Conservation (phyloP, 2,329 filamentous ascomycete species). For the Xylariaceae sp. region DNA sequence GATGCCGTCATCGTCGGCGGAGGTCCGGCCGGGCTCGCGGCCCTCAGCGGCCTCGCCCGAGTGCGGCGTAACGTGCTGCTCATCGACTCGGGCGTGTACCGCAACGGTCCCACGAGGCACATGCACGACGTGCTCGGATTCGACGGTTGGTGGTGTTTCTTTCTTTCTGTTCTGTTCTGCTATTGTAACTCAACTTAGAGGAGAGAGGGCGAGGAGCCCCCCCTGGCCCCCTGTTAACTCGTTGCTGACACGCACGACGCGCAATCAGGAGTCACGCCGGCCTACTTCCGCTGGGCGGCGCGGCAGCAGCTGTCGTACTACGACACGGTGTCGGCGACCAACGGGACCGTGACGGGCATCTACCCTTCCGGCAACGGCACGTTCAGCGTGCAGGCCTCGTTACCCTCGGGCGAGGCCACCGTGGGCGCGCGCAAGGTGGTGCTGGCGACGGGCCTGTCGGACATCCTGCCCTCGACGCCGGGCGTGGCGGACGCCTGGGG, state of each 20-base stretch:
- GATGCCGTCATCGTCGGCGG: conserved; percentile 12
- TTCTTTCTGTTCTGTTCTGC: not conserved
- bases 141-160: conserved; percentile 37
- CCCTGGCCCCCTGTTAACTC: not conserved
- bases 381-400: conserved; percentile 36
- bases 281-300: conserved; percentile 46
- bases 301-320: conserved; percentile 46
- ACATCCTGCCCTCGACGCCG: conserved; percentile 47
- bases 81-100: conserved; percentile 51
- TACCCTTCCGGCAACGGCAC: conserved; percentile 19
- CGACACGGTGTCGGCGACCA: conserved; percentile 38
- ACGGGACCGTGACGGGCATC: conserved; percentile 44
- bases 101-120: conserved; percentile 47
- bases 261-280: conserved; percentile 41
- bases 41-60: conserved; percentile 49
- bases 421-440: conserved; percentile 47
- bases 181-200: too few relatives aligned
- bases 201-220: too few relatives aligned
- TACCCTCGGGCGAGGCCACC: conserved; percentile 17
- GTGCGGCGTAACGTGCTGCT: conserved; percentile 47
- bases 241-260: conserved; percentile 2
- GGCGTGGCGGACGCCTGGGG: conserved; percentile 49
- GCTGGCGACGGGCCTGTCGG: conserved; percentile 49
- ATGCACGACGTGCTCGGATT: conserved; percentile 56
- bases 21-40: conserved; percentile 22